These are phyloP conservation scores for Vitis hybrid DNA, from an alignment of 177 flowering plant species.

Conservation along the genomic window DNA sequence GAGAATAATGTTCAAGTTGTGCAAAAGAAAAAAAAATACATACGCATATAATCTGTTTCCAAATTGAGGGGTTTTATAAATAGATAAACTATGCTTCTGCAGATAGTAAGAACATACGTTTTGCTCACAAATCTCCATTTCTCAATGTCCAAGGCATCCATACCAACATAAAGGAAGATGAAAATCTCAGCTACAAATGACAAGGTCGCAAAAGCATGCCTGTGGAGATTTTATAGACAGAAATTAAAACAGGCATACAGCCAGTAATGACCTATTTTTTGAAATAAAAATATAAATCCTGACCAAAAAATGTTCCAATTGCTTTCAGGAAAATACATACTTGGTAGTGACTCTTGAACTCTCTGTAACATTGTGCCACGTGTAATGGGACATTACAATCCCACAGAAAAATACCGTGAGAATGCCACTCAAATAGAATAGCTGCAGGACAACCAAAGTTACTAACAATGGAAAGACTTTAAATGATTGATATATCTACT, in stretches of 20 bases:
- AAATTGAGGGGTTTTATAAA: not conserved
- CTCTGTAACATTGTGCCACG: slow-evolving; percentile 91
- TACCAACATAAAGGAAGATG: slow-evolving; percentile 83
- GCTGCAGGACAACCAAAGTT: slow-evolving; percentile 38
- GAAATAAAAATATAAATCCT: not conserved
- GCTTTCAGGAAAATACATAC: slow-evolving; percentile 33
- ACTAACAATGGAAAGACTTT: not conserved
- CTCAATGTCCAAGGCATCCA: slow-evolving; percentile 87
- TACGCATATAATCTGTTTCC: too few relatives aligned
- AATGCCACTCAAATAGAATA: slow-evolving; percentile 71
- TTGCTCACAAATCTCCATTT: slow-evolving; percentile 65
- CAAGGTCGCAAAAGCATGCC: slow-evolving; percentile 85
- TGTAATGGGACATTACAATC: slow-evolving; percentile 89
- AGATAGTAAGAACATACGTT: slow-evolving; percentile 38
- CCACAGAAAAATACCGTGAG: slow-evolving; percentile 90
- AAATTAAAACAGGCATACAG: not conserved
- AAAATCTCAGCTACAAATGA: slow-evolving; percentile 79
- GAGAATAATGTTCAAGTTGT: too few relatives aligned
- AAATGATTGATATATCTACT: not conserved
- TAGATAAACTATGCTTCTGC: not conserved
- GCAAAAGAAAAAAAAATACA: too few relatives aligned
- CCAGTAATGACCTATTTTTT: not conserved
- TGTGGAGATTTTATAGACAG: slow-evolving; percentile 20
- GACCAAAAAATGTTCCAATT: not conserved
- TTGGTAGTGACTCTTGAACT: slow-evolving; percentile 79